Percentiles rank a stretch among this genome's conserved stretches.
phyloP scores from a whole-genome alignment of 257 asterid species.

The Gentiana straminea region DNA sequence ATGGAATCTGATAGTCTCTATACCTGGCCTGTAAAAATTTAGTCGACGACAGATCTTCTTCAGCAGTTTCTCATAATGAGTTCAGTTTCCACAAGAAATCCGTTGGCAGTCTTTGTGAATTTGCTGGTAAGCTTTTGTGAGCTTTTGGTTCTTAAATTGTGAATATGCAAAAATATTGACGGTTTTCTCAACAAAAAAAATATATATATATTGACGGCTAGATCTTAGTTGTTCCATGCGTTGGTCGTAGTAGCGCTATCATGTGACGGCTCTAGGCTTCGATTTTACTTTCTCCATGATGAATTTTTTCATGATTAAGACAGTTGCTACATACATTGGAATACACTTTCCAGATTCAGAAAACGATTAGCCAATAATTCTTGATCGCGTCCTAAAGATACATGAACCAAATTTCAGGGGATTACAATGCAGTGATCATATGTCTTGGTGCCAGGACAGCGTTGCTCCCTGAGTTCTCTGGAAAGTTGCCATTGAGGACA shows the following conservation, averaged over 20 bases:
- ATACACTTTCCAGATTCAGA: neutral
- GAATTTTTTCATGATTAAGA: too few species aligned
- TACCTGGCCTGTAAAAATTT: slow-evolving; percentile 65
- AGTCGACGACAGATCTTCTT: slow-evolving; percentile 24
- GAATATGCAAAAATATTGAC: neutral
- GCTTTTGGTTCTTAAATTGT: neutral
- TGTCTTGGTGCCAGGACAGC: slow-evolving; percentile 83
- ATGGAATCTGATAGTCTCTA: slow-evolving; percentile 46
- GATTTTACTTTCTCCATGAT: too few species aligned
- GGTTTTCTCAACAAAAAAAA: too few species aligned
- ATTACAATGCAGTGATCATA: slow-evolving; percentile 64
- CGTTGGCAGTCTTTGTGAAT: slow-evolving; percentile 40
- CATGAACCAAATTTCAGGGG: slow-evolving; percentile 42
- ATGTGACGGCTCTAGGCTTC: too few species aligned
- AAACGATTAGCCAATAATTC: neutral
- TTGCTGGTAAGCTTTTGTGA: slow-evolving; percentile 35
- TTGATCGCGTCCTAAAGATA: neutral
- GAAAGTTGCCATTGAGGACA: slow-evolving; percentile 71
- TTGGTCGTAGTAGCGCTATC: too few species aligned
- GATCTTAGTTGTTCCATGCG: too few species aligned
- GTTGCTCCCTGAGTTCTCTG: slow-evolving; percentile 62
- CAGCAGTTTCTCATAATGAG: slow-evolving; percentile 26
- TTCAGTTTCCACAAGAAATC: slow-evolving; percentile 47
- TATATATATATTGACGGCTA: too few species aligned
- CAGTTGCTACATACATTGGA: neutral